phyloP scores from a whole-genome alignment of 352 stramenopile genomes.

The Lagenidium giganteum region DNA sequence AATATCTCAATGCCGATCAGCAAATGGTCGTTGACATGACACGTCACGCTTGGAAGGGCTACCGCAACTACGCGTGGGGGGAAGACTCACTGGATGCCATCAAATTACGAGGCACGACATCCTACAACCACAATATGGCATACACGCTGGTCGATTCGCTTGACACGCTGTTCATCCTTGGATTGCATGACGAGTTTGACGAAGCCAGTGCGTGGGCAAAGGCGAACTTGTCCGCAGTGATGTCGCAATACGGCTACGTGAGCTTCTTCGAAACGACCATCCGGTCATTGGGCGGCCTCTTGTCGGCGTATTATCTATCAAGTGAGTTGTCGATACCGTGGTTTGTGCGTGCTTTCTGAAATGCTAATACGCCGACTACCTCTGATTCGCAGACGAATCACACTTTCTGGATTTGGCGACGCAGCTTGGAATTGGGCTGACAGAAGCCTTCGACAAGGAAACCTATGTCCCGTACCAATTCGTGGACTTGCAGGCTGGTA shows the following conservation, averaged over 20 bases:
- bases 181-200: conserved; percentile 56
- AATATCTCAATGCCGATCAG: conserved; percentile 32
- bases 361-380: no score
- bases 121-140: conserved; percentile 58
- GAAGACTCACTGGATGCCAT: conserved; percentile 32
- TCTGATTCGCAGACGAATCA: conserved; percentile 27
- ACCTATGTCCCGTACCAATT: conserved; percentile 27
- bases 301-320: conserved; percentile 52
- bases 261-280: conserved; percentile 67
- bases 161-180: conserved; percentile 65
- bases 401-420: conserved; percentile 40
- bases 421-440: conserved; percentile 27
- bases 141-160: conserved; percentile 59
- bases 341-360: no score
- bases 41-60: conserved; percentile 46
- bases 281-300: conserved; percentile 43
- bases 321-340: no score
- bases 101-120: conserved; percentile 8
- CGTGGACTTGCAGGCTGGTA: conserved; percentile 32
- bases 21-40: conserved; percentile 43
- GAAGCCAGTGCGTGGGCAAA: conserved; percentile 51
- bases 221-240: conserved; percentile 23
- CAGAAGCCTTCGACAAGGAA: conserved; percentile 27
- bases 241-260: conserved; percentile 30
- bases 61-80: conserved; percentile 32